phyloP scores from a whole-genome alignment of 2,329 filamentous ascomycete genomes.

The Diaporthe nobilis region DNA sequence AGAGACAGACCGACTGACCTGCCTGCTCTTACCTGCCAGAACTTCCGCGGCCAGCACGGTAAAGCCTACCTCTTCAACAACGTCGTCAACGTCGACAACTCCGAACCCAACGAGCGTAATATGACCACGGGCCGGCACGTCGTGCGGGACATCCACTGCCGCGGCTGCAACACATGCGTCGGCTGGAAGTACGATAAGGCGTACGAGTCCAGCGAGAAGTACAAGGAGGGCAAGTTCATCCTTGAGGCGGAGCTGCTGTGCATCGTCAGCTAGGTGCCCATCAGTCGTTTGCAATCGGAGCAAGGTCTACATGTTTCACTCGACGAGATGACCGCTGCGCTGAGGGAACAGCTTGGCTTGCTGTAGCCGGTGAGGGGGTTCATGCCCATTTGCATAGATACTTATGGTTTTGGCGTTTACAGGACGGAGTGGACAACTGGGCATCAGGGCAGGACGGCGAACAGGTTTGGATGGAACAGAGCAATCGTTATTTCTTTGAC shows the following conservation, averaged over 20 bases:
- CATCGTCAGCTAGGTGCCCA: slow-evolving; percentile 71
- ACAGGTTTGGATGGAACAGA: slow-evolving; percentile 18
- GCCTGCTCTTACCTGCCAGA: slow-evolving; percentile 65
- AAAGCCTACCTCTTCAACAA: slow-evolving; percentile 97
- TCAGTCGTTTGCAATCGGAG: no score
- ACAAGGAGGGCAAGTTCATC: slow-evolving; percentile 99
- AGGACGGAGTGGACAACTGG: not conserved
- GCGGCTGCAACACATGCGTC: slow-evolving; percentile 91
- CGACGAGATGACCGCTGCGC: not conserved
- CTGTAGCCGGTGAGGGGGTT: not conserved
- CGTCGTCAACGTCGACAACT: slow-evolving; percentile 90
- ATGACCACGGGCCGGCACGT: slow-evolving; percentile 98
- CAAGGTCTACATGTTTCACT: not conserved
- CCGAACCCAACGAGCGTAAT: slow-evolving; percentile 91
- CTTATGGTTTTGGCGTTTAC: slow-evolving; percentile 22
- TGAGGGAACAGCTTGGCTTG: slow-evolving; percentile 1
- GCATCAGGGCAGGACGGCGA: slow-evolving; percentile 37
- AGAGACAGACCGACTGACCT: not conserved
- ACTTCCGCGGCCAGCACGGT: slow-evolving; percentile 97
- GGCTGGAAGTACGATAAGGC: slow-evolving; percentile 99
- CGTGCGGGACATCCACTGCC: slow-evolving; percentile 92
- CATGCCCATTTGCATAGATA: slow-evolving; percentile 26
- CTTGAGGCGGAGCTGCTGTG: slow-evolving; percentile 92
- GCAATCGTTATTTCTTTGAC: slow-evolving; percentile 17
- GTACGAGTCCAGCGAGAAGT: slow-evolving; percentile 92